These are phyloP conservation scores for Trichoderma atroviride DNA, from an alignment of 2,329 filamentous ascomycete species.

Conservation along the genomic window DNA sequence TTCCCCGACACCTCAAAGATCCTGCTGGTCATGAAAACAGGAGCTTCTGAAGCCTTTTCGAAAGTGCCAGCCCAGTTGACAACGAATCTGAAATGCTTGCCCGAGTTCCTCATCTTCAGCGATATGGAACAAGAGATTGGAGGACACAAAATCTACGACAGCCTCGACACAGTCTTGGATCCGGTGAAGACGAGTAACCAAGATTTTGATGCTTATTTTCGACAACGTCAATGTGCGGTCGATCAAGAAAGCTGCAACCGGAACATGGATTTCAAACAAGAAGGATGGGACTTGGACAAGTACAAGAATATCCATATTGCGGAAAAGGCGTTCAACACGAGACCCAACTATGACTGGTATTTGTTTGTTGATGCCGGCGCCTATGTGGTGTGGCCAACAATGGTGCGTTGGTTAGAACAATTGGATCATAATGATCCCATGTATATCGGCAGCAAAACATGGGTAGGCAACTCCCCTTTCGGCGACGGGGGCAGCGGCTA, in stretches of 20 bases:
- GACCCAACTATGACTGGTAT: conserved; percentile 60
- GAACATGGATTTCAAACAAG: conserved; percentile 32
- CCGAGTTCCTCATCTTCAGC: conserved; percentile 59
- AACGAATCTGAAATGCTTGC: conserved; percentile 54
- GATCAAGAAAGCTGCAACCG: conserved; percentile 50
- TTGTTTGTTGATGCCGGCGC: conserved; percentile 62
- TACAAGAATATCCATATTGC: conserved; percentile 65
- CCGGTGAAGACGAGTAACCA: conserved; percentile 48
- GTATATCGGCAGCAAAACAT: conserved; percentile 55
- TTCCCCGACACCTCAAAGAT: conserved; percentile 52
- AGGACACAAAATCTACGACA: conserved; percentile 50
- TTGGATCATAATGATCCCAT: conserved; percentile 48
- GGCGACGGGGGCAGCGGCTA: conserved; percentile 62
- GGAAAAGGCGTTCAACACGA: conserved; percentile 54
- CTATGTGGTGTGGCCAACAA: conserved; percentile 57
- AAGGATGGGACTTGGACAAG: conserved; percentile 60
- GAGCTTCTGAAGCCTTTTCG: conserved; percentile 56
- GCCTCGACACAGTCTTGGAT: conserved; percentile 48
- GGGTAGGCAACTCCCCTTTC: conserved; percentile 48
- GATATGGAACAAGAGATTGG: conserved; percentile 56
- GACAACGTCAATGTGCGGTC: conserved; percentile 49
- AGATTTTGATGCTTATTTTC: conserved; percentile 55
- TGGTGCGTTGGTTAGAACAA: conserved; percentile 51
- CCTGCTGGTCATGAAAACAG: conserved; percentile 59
- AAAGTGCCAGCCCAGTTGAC: conserved; percentile 58